phyloP scores from a whole-genome alignment of 1,284 basidiomycete species.

The Sporisorium exsertum region DNA sequence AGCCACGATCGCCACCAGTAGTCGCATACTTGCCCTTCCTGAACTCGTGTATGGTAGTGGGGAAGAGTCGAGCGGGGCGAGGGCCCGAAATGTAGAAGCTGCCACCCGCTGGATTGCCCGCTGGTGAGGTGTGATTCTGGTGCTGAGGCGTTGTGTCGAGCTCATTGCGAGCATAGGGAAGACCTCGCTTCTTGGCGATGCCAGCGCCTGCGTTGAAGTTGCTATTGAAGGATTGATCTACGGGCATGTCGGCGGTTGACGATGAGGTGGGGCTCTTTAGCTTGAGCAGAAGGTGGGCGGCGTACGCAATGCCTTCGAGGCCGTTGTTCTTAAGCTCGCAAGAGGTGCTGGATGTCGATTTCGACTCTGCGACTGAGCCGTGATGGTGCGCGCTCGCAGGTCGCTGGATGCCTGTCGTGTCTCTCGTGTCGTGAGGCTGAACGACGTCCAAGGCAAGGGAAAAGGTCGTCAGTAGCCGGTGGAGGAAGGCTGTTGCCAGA shows the following conservation, averaged over 20 bases:
- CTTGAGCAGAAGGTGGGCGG: constrained; percentile 29
- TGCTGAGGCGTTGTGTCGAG: not conserved
- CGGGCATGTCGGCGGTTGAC: not conserved
- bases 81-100: constrained; percentile 37
- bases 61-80: constrained; percentile 33
- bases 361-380: not conserved
- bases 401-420: not conserved
- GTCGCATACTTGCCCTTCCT: constrained; percentile 48
- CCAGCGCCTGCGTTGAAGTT: not conserved
- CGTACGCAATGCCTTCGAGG: constrained; percentile 41
- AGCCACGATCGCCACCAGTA: constrained; percentile 40
- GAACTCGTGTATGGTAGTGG: constrained; percentile 33
- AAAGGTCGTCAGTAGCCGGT: not conserved
- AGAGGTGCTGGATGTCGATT: not conserved
- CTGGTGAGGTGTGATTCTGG: not conserved
- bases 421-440: not conserved
- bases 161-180: constrained; percentile 25
- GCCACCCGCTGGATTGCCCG: not conserved
- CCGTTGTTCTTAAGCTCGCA: constrained; percentile 9
- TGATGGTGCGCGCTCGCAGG: not conserved
- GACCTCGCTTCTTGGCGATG: constrained; percentile 25
- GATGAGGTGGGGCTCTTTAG: constrained; percentile 2
- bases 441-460: not conserved
- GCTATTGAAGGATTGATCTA: not conserved
- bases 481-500: not conserved